These are phyloP conservation scores for Magnaporthiopsis rhizophila DNA, from an alignment of 2,329 filamentous ascomycete genomes.

Conservation along the genomic window DNA sequence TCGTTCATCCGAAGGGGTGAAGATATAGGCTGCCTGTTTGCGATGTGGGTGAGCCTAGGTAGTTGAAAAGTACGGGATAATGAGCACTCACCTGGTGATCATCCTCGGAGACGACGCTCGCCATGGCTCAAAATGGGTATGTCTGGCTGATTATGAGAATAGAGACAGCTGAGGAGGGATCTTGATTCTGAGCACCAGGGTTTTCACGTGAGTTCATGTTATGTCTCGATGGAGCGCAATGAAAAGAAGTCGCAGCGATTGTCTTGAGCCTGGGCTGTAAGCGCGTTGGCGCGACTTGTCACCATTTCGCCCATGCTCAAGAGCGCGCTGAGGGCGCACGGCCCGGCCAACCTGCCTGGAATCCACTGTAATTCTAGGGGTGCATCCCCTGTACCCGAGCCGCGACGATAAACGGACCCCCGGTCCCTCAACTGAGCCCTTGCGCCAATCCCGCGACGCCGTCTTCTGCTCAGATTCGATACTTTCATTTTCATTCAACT, in stretches of 20 bases:
- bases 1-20: slow-evolving; percentile 19
- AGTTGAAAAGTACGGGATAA: background rate
- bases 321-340: background rate
- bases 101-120: slow-evolving; percentile 25
- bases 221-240: background rate
- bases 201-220: background rate
- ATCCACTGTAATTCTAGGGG: background rate
- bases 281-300: background rate
- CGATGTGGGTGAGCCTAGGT: background rate
- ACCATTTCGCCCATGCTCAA: background rate
- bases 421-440: too few species aligned
- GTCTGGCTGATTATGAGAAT: too few species aligned
- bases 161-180: too few species aligned
- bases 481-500: too few species aligned
- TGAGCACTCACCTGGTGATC: slow-evolving; percentile 33
- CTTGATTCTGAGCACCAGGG: background rate
- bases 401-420: too few species aligned
- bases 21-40: slow-evolving; percentile 9
- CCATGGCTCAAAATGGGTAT: background rate
- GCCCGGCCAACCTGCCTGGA: background rate
- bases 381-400: background rate
- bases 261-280: background rate
- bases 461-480: too few species aligned
- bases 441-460: too few species aligned
- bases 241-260: background rate